Evolutionary conservation across 2,329 filamentous ascomycete genomes (phyloP), one percentile per base, ranked within the genome.

Genomic region (Colletotrichum higginsianum): DNA sequence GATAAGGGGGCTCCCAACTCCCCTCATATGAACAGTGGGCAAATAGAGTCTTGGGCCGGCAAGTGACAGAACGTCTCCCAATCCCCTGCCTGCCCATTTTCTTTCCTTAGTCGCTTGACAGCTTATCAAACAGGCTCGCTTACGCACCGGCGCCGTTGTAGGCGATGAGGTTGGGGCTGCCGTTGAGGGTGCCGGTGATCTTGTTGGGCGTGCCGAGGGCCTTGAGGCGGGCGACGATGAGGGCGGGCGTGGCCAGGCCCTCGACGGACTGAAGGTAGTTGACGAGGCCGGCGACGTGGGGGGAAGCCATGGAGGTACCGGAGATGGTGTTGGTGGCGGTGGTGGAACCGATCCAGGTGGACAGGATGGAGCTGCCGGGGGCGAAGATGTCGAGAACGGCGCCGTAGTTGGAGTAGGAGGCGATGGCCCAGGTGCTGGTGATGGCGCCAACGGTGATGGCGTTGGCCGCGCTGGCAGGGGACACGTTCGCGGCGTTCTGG

Each of bases 271-370:
- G 77, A 38, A 91, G 78, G 77, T 91, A 91, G n/a, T 88, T 84
- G 16, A 86, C 88, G 21, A 92, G 78, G 9, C 90, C 90, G 23
- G 88, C 84, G 62, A 92, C 84, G 76, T 91, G 89, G 0, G 90
- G 90, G 5, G 85, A 83, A 2, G 90, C 88, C 89, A 91, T 91
- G 42, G 86, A 89, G 4, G 90, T 92, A 40, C 90, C 90, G 6
- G 84, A 87, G 76, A 90, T 84, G 42, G 76, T 83, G 58, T 81
- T 81, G 35, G 78, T 85, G 30, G 86, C 83, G 8, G 76, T 82
- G 47, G 67, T 82, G 71, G 78, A 76, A 35, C 82, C 81, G 61
- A 83, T 83, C 82, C 83, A 89, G 2, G 88, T 79, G 58, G 84
- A 87, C 13, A 84, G 77, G 56, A 89, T 79, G 61, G 75, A 73